phyloP scores from a whole-genome alignment of 108 stramenopile genomes.

The Cyclotella sp. region DNA sequence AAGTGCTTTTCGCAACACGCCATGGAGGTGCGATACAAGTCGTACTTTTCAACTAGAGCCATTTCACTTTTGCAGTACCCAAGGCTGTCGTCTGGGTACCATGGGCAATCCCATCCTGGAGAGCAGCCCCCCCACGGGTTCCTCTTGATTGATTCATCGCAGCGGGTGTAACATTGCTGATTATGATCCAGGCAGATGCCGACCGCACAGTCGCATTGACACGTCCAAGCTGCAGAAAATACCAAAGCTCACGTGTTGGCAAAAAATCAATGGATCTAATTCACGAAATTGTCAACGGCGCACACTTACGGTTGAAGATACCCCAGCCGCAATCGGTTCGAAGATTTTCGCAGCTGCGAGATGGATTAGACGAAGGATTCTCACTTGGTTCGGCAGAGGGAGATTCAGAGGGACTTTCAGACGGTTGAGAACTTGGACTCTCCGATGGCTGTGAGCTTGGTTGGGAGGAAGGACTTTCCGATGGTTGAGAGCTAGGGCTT shows the following conservation, averaged over 20 bases:
- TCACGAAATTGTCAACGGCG: too few relatives aligned
- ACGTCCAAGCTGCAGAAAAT: too few relatives aligned
- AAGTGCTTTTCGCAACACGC: slow-evolving; percentile 15
- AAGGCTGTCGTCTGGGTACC: background rate
- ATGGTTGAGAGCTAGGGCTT: too few relatives aligned
- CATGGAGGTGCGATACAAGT: slow-evolving; percentile 17
- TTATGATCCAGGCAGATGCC: slow-evolving; percentile 23
- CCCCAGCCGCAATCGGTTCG: slow-evolving; percentile 7
- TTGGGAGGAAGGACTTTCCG: too few relatives aligned
- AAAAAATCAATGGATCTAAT: too few relatives aligned
- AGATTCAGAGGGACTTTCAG: too few relatives aligned
- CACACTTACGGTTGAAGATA: slow-evolving; percentile 9
- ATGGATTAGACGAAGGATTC: slow-evolving; percentile 5
- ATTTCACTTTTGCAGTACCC: slow-evolving; percentile 7
- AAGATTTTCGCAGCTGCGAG: slow-evolving; percentile 7
- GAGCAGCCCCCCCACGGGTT: slow-evolving; percentile 22
- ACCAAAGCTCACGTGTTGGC: too few relatives aligned
- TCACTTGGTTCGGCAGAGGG: slow-evolving; percentile 5
- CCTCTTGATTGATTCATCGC: slow-evolving; percentile 14
- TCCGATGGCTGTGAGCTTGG: too few relatives aligned
- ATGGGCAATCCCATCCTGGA: slow-evolving; percentile 25
- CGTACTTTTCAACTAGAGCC: background rate
- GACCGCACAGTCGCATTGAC: slow-evolving; percentile 21
- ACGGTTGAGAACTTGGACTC: too few relatives aligned
- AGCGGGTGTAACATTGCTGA: slow-evolving; percentile 13